Base-by-base conservation (phyloP, 176 grass and related monocot species). In the Phyllostachys edulis region DNA sequence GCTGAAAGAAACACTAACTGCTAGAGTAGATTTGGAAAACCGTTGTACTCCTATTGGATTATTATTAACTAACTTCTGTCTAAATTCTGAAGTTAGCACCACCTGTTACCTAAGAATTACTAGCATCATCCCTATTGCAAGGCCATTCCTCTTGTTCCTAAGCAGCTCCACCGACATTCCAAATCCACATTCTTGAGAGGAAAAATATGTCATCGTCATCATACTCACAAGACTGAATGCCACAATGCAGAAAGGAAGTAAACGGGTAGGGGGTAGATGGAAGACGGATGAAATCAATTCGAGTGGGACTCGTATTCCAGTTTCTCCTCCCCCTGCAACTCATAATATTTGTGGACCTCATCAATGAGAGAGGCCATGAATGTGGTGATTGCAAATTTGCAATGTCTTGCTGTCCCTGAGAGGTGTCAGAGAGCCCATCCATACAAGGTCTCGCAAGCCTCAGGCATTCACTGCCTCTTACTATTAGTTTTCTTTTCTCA, bases 111-210 rank as follows among this genome's bases (percentile, higher is more conserved):
- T 23, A 12, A 15, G n/a, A 71, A 71, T 34, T 72, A 63, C 17
- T 15, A 16, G 16, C 50, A 15, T 1, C 63, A 51, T 15, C 44
- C n/a, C 3, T 2, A 18, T 5, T 18, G 24, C 50, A 6, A 54
- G 2, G 40, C 7, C 1, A 38, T 17, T 44, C 39, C 24, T 16
- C 3, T 7, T 0, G 10, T 10, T 10, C n/a, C 10, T 37, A 50
- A 70, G n/a, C 42, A 18, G 5, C 72, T 82, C 80, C 86, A 71
- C 86, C 80, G 80, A 71, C 86, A 44, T 77, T 36, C 20, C 18
- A 24, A 44, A 4, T 9, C 7, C 37, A 15, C 63, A 24, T 67
- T n/a, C 29, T 7, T 6, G 27, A 61, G 39, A 3, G 24, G 18
- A 5, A 9, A 27, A 68, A 21, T 18, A 5, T 45, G 20, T 4